Evolutionary conservation across 2,329 filamentous ascomycete species (phyloP).

Genomic region (Colletotrichum filicis): DNA sequence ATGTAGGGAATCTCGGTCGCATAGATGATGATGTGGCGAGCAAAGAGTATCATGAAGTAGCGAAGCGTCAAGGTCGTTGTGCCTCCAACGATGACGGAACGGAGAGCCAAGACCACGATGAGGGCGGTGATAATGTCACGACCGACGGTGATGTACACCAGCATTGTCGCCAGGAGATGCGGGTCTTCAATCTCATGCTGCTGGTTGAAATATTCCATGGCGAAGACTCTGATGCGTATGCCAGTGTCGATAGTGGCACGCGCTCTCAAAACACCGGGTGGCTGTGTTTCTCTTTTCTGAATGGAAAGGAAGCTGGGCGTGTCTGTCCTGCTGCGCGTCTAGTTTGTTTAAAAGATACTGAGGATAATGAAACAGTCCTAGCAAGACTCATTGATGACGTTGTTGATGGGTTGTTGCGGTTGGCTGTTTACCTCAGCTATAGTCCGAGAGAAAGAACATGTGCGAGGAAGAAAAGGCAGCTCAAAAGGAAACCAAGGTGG

Average conservation of each 20-base stretch:
- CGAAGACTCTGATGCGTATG: not conserved
- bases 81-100: no score
- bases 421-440: not conserved
- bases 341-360: not conserved
- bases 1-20: not conserved
- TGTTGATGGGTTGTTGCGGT: not conserved
- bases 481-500: not conserved
- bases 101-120: no score
- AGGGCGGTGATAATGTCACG: no score
- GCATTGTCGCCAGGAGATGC: not conserved
- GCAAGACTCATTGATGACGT: not conserved
- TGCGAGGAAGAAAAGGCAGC: not conserved
- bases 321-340: not conserved
- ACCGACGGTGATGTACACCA: no score
- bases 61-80: no score
- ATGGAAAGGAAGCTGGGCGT: not conserved
- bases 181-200: not conserved
- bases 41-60: no score
- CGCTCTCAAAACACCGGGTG: not conserved
- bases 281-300: not conserved
- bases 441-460: not conserved
- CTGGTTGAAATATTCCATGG: not conserved
- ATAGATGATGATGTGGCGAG: not conserved
- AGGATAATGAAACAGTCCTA: not conserved
- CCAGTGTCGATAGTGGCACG: not conserved